Evolutionary conservation across 768 basidiomycete species (phyloP).

Genomic region (Naganishia antarctica): DNA sequence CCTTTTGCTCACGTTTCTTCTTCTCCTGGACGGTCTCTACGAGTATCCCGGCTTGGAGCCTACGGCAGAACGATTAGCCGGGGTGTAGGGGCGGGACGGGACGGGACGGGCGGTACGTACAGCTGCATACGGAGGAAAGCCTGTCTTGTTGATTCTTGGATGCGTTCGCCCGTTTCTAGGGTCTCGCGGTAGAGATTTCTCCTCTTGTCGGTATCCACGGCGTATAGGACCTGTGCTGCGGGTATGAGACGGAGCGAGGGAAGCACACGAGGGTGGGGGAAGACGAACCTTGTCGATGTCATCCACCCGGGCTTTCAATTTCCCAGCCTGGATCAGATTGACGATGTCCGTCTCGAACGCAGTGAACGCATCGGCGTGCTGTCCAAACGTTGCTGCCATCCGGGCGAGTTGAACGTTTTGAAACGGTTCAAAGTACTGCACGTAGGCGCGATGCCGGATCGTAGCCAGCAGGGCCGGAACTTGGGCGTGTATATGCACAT

Average conservation of each 20-base stretch:
- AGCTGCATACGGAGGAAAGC: constrained; percentile 25
- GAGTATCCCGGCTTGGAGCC: neutral
- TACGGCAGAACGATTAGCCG: neutral
- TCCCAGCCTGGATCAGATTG: constrained; percentile 16
- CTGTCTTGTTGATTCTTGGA: constrained; percentile 17
- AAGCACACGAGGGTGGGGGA: neutral
- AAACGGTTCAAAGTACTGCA: constrained; percentile 29
- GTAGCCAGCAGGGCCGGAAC: neutral
- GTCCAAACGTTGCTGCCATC: constrained; percentile 25
- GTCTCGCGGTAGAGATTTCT: constrained; percentile 12
- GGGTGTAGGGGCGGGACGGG: neutral
- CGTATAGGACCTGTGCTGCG: constrained; percentile 18
- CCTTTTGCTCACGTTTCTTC: neutral
- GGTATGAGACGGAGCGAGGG: neutral
- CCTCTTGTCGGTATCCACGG: constrained; percentile 16
- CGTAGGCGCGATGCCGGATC: constrained; percentile 23
- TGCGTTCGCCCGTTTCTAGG: constrained; percentile 7
- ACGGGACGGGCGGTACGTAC: constrained; percentile 8
- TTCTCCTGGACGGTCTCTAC: constrained; percentile 1
- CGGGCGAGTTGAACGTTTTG: constrained; percentile 21
- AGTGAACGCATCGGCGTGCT: neutral
- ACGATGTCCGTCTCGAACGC: constrained; percentile 11
- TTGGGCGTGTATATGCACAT: constrained; percentile 21
- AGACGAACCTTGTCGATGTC: constrained; percentile 23
- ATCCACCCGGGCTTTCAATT: constrained; percentile 23